A percentile compares a stretch with the other conserved stretches of the same genome.
These are phyloP conservation scores for Colletotrichum ledebouriae DNA, from an alignment of 2,329 filamentous ascomycete genomes.

Conservation along the genomic window DNA sequence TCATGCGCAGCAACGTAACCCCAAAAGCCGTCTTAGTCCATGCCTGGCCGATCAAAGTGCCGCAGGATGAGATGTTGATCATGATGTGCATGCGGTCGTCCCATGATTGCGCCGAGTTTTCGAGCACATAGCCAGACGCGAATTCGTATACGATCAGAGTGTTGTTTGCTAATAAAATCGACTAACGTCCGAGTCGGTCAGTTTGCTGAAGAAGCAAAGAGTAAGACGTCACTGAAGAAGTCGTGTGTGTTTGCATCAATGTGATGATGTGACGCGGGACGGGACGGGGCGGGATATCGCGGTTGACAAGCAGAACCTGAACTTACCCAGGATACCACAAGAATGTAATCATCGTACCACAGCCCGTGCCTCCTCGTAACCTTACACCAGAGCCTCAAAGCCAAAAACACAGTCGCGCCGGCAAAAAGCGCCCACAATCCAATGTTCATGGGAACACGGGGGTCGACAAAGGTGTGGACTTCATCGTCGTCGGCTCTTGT, in stretches of 20 bases:
- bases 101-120: slow-evolving; percentile 57
- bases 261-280: not conserved
- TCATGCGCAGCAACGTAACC: slow-evolving; percentile 56
- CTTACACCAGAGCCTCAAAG: slow-evolving; percentile 52
- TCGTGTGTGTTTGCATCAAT: too few species aligned
- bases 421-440: slow-evolving; percentile 52
- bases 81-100: slow-evolving; percentile 66
- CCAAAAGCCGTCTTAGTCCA: slow-evolving; percentile 55
- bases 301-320: not conserved
- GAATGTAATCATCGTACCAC: slow-evolving; percentile 56
- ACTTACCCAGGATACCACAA: slow-evolving; percentile 54
- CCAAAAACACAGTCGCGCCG: slow-evolving; percentile 50
- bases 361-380: slow-evolving; percentile 52
- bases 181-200: slow-evolving; percentile 42
- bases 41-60: slow-evolving; percentile 53
- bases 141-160: slow-evolving; percentile 61
- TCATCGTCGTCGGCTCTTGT: slow-evolving; percentile 45
- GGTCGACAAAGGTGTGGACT: slow-evolving; percentile 48
- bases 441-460: slow-evolving; percentile 49
- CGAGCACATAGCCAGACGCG: slow-evolving; percentile 61
- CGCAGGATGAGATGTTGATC: slow-evolving; percentile 59
- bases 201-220: not conserved
- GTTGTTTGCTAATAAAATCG: slow-evolving; percentile 59
- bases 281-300: not conserved
- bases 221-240: too few species aligned